These are phyloP conservation scores for Thamnidium elegans DNA, from an alignment of 192 early-diverging fungal species.

Conservation along the genomic window DNA sequence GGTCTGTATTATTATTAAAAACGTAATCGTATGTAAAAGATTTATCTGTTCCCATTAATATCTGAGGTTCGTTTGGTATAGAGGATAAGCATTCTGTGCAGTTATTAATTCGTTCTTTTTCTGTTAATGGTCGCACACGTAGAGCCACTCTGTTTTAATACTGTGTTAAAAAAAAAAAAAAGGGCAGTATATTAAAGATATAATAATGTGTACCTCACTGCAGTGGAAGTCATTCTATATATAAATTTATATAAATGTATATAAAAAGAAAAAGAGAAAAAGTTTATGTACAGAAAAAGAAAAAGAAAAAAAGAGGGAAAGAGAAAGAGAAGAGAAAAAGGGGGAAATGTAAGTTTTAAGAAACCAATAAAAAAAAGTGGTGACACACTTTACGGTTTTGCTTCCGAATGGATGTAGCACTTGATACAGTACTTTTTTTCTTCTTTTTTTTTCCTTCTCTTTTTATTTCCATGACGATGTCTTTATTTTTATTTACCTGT, in stretches of 20 bases:
- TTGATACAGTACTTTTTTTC: not conserved
- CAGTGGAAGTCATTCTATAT: conserved; percentile 29
- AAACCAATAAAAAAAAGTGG: conserved; percentile 5
- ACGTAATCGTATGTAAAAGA: conserved; percentile 73
- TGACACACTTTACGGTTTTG: not conserved
- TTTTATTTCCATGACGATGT: no score
- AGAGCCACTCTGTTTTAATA: conserved; percentile 61
- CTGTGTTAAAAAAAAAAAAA: not conserved
- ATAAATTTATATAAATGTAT: not conserved
- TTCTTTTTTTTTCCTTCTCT: not conserved
- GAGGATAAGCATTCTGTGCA: conserved; percentile 57
- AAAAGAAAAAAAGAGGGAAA: conserved; percentile 2
- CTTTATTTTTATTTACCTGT: no score
- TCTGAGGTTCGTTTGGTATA: conserved; percentile 60
- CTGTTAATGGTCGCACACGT: conserved; percentile 73
- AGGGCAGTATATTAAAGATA: not conserved
- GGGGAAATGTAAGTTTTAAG: conserved; percentile 1
- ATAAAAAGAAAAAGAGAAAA: conserved; percentile 18
- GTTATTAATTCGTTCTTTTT: conserved; percentile 67
- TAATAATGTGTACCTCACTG: conserved; percentile 38
- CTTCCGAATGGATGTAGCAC: not conserved
- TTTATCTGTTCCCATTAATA: conserved; percentile 60
- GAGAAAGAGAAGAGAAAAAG: not conserved
- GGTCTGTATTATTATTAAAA: conserved; percentile 51
- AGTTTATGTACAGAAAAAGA: not conserved